These are phyloP conservation scores for Fusarium metavorans DNA, from an alignment of 2,329 filamentous ascomycete species.

Conservation along the genomic window DNA sequence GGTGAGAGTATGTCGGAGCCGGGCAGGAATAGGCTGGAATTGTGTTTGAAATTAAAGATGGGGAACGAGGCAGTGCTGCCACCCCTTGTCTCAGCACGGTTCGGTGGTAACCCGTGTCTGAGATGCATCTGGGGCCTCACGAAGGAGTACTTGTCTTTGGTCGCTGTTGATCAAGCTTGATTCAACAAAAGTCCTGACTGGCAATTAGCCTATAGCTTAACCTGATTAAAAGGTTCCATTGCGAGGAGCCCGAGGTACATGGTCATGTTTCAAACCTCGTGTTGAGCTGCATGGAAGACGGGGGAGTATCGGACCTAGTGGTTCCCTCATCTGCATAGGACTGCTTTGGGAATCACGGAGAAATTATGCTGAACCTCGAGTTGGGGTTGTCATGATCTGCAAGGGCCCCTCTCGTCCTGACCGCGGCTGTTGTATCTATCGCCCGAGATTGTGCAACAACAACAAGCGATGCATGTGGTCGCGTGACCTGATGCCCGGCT, in stretches of 20 bases:
- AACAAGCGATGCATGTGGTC: neutral
- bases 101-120: neutral
- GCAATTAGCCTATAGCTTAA: neutral
- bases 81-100: neutral
- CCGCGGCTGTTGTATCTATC: neutral
- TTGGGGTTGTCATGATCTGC: neutral
- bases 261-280: neutral
- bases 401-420: neutral
- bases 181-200: neutral
- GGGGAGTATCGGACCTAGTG: neutral
- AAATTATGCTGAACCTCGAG: neutral
- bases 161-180: neutral
- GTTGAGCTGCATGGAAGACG: neutral
- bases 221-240: neutral
- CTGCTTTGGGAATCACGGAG: conserved; percentile 2
- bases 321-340: neutral
- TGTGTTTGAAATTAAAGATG: neutral
- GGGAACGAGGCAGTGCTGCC: neutral
- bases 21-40: neutral
- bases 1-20: neutral
- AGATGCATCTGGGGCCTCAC: neutral
- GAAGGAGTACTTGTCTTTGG: neutral
- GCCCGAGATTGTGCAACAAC: neutral
- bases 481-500: conserved; percentile 8
- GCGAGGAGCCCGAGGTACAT: neutral